phyloP scores from a whole-genome alignment of 108 stramenopile genomes.

The Skeletonema grethae region DNA sequence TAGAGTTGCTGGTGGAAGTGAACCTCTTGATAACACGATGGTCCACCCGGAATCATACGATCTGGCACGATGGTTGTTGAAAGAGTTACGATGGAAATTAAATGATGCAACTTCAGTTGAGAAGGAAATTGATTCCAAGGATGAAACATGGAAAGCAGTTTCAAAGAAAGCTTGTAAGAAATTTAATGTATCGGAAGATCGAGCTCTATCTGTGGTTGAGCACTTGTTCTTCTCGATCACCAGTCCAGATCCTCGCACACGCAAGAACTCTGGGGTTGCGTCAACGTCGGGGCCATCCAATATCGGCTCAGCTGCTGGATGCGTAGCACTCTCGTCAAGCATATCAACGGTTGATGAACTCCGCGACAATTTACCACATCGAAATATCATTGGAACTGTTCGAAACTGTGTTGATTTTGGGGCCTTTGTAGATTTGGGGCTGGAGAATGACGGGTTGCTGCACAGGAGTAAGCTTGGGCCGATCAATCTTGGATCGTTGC shows the following conservation, averaged over 20 bases:
- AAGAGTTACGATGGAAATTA: conserved; percentile 45
- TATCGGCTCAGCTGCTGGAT: conserved; percentile 14
- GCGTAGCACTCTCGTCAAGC: conserved; percentile 18
- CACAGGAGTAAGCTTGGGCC: conserved; percentile 57
- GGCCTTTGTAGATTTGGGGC: conserved; percentile 64
- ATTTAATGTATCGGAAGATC: conserved; percentile 39
- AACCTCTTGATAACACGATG: conserved; percentile 59
- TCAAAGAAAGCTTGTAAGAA: conserved; percentile 42
- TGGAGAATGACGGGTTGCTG: conserved; percentile 56
- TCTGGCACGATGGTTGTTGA: conserved; percentile 56
- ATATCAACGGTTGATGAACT: conserved; percentile 18
- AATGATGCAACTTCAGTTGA: conserved; percentile 17
- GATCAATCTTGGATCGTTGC: conserved; percentile 31
- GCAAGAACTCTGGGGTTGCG: neutral
- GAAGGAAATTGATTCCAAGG: conserved; percentile 2
- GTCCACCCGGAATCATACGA: conserved; percentile 74
- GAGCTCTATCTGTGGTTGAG: conserved; percentile 48
- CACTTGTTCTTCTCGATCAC: conserved; percentile 58
- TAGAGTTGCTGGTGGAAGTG: conserved; percentile 46
- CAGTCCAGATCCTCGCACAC: conserved; percentile 56
- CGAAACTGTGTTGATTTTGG: conserved; percentile 75
- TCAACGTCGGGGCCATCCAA: neutral
- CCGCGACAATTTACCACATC: conserved; percentile 35
- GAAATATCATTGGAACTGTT: conserved; percentile 54
- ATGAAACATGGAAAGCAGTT: conserved; percentile 23